Percentiles rank a stretch among this genome's conserved stretches.
Conservation (phyloP, 2,329 filamentous ascomycete genomes). For the Aspergillus proliferans region DNA sequence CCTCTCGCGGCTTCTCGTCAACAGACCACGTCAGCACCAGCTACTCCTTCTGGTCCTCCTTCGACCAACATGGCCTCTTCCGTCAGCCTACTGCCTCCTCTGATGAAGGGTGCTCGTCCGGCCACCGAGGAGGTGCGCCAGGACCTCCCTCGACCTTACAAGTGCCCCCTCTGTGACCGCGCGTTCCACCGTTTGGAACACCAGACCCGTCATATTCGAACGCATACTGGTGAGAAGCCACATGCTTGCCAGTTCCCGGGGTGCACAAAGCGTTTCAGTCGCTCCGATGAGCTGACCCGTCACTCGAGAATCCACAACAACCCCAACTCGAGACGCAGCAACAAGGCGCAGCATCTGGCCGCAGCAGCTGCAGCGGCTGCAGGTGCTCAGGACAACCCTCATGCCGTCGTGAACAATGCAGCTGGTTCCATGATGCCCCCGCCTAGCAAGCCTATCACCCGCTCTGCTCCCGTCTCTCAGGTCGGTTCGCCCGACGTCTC, state of each 20-base stretch:
- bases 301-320: conserved; percentile 99
- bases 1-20: conserved; percentile 17
- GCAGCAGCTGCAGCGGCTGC: conserved; percentile 51
- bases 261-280: conserved; percentile 94
- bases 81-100: conserved; percentile 39
- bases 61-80: conserved; percentile 37
- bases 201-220: conserved; percentile 86
- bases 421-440: conserved; percentile 67
- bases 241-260: conserved; percentile 92
- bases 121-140: conserved; percentile 56
- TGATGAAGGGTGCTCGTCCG: conserved; percentile 45
- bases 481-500: conserved; percentile 92
- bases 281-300: conserved; percentile 91
- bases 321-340: conserved; percentile 88
- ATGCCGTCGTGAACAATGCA: conserved; percentile 33
- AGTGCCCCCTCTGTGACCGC: conserved; percentile 96
- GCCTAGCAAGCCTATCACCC: conserved; percentile 70
- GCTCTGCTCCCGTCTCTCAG: conserved; percentile 81
- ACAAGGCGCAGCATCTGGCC: conserved; percentile 68
- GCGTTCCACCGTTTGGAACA: conserved; percentile 97
- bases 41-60: conserved; percentile 18
- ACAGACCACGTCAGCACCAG: conserved; percentile 18
- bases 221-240: conserved; percentile 96
- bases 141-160: conserved; percentile 93
- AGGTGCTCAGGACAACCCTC: conserved; percentile 44